phyloP scores from a whole-genome alignment of 202 grass and related monocot genomes.

The Sporobolus alterniflorus region DNA sequence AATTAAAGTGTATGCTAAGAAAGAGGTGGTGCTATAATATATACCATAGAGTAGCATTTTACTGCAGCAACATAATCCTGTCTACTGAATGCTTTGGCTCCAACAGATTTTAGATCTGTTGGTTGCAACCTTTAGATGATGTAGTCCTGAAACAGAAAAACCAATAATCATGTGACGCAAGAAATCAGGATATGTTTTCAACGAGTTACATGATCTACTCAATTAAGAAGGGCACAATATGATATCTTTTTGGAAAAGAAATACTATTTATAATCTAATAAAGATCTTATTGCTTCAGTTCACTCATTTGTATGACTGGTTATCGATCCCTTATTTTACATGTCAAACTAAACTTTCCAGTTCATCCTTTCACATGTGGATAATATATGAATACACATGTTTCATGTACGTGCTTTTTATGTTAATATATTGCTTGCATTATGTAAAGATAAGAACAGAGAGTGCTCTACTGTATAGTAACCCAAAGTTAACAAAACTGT shows the following conservation, averaged over 20 bases:
- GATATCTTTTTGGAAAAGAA: too few relatives aligned
- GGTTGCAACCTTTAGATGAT: conserved; percentile 3
- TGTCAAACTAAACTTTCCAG: not conserved
- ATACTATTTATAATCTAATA: too few relatives aligned
- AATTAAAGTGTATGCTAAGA: not conserved
- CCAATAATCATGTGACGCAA: not conserved
- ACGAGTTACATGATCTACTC: too few relatives aligned
- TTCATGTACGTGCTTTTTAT: not conserved
- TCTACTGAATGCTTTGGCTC: conserved; percentile 17
- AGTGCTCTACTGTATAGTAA: not conserved
- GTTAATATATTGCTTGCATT: not conserved
- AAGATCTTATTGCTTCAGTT: not conserved
- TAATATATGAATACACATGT: not conserved
- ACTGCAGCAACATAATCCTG: conserved; percentile 20
- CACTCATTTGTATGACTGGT: not conserved
- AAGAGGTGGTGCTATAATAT: not conserved
- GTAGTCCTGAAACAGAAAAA: conserved; percentile 10
- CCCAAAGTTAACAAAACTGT: not conserved
- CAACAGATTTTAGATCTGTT: conserved; percentile 22
- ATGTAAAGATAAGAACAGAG: not conserved
- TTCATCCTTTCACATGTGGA: not conserved
- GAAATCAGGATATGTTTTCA: not conserved
- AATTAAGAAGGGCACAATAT: too few relatives aligned
- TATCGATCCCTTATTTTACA: not conserved
- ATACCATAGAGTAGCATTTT: conserved; percentile 25